Conservation (phyloP, 2,329 filamentous ascomycete genomes). For the Neopestalotiopsis sp. region DNA sequence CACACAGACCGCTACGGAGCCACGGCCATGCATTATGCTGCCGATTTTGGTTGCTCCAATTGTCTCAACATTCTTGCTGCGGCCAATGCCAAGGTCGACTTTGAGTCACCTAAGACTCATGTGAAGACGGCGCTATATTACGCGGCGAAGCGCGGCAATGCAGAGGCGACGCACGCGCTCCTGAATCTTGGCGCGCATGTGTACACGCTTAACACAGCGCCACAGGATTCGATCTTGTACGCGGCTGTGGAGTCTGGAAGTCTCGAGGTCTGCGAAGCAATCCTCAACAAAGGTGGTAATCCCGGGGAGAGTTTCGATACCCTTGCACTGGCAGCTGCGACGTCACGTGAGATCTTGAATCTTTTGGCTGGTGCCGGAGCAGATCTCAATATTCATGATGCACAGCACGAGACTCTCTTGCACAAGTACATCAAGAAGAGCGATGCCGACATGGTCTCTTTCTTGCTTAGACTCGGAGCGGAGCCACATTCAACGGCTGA, state of each 20-base stretch:
- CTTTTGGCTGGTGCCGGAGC: conserved; percentile 18
- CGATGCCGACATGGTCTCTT: conserved; percentile 19
- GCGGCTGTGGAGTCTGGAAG: conserved; percentile 20
- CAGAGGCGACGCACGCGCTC: conserved; percentile 13
- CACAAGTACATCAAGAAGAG: conserved; percentile 16
- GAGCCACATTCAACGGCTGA: conserved; percentile 9
- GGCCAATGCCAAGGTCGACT: conserved; percentile 18
- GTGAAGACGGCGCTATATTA: conserved; percentile 22
- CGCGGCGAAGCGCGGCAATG: conserved; percentile 19
- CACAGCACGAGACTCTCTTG: conserved; percentile 15
- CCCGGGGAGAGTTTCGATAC: conserved; percentile 19
- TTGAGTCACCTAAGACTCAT: conserved; percentile 15
- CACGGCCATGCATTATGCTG: conserved; percentile 24
- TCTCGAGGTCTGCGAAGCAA: conserved; percentile 13
- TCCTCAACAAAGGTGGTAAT: conserved; percentile 19
- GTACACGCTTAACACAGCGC: conserved; percentile 14
- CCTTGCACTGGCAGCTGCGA: conserved; percentile 3
- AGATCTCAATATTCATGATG: conserved; percentile 19
- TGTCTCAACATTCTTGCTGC: conserved; percentile 20
- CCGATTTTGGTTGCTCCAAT: conserved; percentile 22
- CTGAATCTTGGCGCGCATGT: conserved; percentile 20
- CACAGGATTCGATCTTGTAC: conserved; percentile 21
- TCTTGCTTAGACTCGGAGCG: conserved; percentile 19
- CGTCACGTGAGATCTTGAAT: conserved; percentile 16
- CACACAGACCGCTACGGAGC: conserved; percentile 15